Conservation (phyloP, 805 yeast genomes). For the Candida broadrunensis region DNA sequence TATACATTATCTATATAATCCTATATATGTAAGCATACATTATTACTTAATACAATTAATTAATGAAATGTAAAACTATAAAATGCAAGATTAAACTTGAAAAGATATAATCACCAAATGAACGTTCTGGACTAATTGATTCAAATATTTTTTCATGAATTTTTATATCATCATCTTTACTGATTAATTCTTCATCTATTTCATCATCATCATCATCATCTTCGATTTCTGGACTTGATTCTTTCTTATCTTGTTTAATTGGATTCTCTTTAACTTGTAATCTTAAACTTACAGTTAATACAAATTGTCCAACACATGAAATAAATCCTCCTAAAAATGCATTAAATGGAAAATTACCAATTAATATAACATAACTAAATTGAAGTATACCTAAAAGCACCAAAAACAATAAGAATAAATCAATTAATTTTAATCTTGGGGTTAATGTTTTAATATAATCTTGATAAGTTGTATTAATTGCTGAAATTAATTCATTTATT, state of each 20-base stretch:
- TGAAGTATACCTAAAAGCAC: constrained; percentile 76
- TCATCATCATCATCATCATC: constrained; percentile 4
- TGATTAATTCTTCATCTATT: constrained; percentile 3
- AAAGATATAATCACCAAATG: constrained; percentile 84
- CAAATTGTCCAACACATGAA: constrained; percentile 93
- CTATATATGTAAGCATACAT: no score
- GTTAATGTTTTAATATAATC: constrained; percentile 35
- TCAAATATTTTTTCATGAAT: constrained; percentile 10
- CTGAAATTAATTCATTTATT: constrained; percentile 22
- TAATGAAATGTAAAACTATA: constrained; percentile 85
- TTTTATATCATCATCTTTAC: constrained; percentile 2
- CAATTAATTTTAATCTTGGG: constrained; percentile 63
- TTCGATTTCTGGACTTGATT: constrained; percentile 1
- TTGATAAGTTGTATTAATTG: constrained; percentile 31
- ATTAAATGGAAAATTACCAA: constrained; percentile 94
- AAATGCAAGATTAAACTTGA: constrained; percentile 90
- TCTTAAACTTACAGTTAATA: constrained; percentile 77
- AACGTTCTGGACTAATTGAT: constrained; percentile 42
- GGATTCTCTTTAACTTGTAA: constrained; percentile 51
- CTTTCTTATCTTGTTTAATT: constrained; percentile 1
- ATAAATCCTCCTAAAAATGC: constrained; percentile 94
- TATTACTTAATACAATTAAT: constrained; percentile 32
- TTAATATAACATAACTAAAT: constrained; percentile 68
- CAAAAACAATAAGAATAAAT: constrained; percentile 69
- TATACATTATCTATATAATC: no score